Evolutionary conservation across 257 asterid species (phyloP).

Genomic region (Salvia hispanica): DNA sequence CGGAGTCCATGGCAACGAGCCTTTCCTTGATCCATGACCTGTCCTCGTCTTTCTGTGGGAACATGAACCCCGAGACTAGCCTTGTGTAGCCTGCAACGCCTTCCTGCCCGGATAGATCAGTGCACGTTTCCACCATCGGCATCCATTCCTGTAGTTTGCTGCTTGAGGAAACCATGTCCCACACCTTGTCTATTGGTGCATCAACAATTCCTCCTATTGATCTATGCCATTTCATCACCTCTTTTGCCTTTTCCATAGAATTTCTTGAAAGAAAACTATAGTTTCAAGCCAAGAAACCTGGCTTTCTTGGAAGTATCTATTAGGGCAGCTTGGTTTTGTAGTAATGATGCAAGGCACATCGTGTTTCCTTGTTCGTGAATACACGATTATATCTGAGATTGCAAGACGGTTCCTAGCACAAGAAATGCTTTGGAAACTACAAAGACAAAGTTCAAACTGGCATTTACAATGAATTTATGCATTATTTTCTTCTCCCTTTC

Average conservation of each 20-base stretch:
- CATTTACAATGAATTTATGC: too few relatives aligned
- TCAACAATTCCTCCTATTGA: conserved; percentile 65
- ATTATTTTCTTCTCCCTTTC: too few relatives aligned
- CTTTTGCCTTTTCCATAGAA: conserved; percentile 9
- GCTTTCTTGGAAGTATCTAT: too few relatives aligned
- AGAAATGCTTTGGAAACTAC: too few relatives aligned
- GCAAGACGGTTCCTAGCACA: too few relatives aligned
- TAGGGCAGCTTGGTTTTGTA: too few relatives aligned
- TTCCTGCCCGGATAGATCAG: conserved; percentile 51
- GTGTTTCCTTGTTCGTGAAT: too few relatives aligned
- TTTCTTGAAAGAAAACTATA: too few relatives aligned
- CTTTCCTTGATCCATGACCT: conserved; percentile 79
- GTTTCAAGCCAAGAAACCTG: too few relatives aligned
- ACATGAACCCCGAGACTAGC: conserved; percentile 77
- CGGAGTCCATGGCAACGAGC: conserved; percentile 47
- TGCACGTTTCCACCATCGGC: conserved; percentile 69
- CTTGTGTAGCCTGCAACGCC: conserved; percentile 58
- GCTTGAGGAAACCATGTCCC: conserved; percentile 42
- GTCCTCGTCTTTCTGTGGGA: conserved; percentile 63
- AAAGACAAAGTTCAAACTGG: too few relatives aligned
- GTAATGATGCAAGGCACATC: too few relatives aligned
- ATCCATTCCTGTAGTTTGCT: conserved; percentile 58
- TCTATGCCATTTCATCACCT: conserved; percentile 47
- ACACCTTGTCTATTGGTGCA: conserved; percentile 46
- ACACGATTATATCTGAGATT: too few relatives aligned